phyloP scores from a whole-genome alignment of 2,329 filamentous ascomycete species.

The Claviceps sorghi region DNA sequence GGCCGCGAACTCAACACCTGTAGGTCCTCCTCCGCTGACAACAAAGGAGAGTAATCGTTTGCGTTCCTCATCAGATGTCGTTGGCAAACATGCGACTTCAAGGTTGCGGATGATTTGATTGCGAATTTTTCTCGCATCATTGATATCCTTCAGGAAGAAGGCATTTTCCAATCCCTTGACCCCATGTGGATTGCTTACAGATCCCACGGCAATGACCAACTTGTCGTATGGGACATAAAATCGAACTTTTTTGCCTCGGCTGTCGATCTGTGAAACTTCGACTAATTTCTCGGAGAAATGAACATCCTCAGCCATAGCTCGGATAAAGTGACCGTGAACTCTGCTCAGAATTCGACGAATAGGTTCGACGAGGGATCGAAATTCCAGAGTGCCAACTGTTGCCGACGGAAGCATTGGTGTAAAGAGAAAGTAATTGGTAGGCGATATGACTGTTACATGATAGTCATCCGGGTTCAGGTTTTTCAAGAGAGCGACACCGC shows the following conservation, averaged over 20 bases:
- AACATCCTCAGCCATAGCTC: conserved; percentile 73
- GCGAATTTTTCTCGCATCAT: conserved; percentile 77
- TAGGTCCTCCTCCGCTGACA: conserved; percentile 88
- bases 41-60: conserved; percentile 84
- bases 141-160: conserved; percentile 89
- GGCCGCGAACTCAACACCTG: conserved; percentile 93
- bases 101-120: conserved; percentile 82
- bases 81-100: conserved; percentile 83
- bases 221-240: conserved; percentile 99
- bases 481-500: conserved; percentile 81
- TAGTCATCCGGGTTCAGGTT: conserved; percentile 82
- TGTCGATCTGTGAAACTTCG: conserved; percentile 63
- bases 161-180: conserved; percentile 90
- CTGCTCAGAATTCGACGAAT: conserved; percentile 69
- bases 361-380: conserved; percentile 84
- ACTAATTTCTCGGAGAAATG: conserved; percentile 86
- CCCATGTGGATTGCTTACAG: conserved; percentile 84
- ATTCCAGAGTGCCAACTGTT: conserved; percentile 85
- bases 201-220: conserved; percentile 81
- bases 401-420: conserved; percentile 96
- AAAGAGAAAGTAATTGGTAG: conserved; percentile 93
- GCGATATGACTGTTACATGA: conserved; percentile 88
- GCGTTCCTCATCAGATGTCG: conserved; percentile 76
- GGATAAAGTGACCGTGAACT: conserved; percentile 77
- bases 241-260: conserved; percentile 53